Evolutionary conservation across 306 rosid species (phyloP), one percentile per base, ranked within the genome.

Genomic region (Nissolia schottii): DNA sequence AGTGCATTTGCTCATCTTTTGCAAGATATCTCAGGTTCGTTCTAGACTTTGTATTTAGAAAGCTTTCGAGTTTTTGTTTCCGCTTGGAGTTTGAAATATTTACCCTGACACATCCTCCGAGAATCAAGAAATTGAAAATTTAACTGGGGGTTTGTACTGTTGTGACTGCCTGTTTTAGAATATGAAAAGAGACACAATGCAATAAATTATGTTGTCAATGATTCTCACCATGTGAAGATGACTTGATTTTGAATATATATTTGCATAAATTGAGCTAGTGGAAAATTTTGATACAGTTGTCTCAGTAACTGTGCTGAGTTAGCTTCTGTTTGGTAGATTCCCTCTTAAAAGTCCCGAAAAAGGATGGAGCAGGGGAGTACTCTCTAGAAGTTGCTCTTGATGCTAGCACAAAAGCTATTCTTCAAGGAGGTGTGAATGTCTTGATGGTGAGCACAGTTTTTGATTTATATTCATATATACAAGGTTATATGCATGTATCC

Each of bases 341-440:
- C 78, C 88, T 94, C 70, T 82, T 84, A 50, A 86, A 87, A 72
- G 80, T 85, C 75, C 90, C 77, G 70, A 89, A 80, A 80, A 89
- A 85, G 72, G 88, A 85, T 45, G 89, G 81, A 59, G 67, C 59
- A 57, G 84, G 76, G 73, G 89, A 87, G 72, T 71, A 78, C 83
- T 80, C 89, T 46, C 84, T 94, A 60, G 91, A 89, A 67, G 77
- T 74, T 65, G 86, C 86, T 49, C 77, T 91, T 48, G 97, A 89
- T 76, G 83, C 92, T 40, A 85, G 96, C 75, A 87, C 86, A 77
- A 87, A 89, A 70, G 84, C 79, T 56, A 90, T 87, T 79, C 90
- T 91, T 43, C 95, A 91, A 83, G 96, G 97, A 80, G 82, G 96
- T 82, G 75, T 81, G 86, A 84, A 86, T 66, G 71, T 85, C 64